Evolutionary conservation across 2,329 filamentous ascomycete species (phyloP).

Genomic region (Aureobasidium sp.): DNA sequence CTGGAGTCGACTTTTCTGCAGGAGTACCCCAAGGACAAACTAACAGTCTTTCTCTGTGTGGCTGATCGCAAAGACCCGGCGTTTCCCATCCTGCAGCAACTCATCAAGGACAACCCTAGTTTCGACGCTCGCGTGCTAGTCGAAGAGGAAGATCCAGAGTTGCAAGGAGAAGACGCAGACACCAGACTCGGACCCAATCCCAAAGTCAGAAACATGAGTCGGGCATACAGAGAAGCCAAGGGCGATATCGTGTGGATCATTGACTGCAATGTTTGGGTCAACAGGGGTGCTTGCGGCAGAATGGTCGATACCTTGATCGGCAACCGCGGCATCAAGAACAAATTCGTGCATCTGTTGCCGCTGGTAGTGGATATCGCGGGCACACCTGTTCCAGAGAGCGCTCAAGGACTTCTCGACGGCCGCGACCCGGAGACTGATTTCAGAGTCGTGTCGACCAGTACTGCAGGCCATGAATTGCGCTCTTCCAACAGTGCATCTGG

Average conservation of each 20-base stretch:
- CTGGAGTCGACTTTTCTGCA: slow-evolving; percentile 80
- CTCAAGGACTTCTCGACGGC: slow-evolving; percentile 19
- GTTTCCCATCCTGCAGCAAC: slow-evolving; percentile 61
- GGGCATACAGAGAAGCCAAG: slow-evolving; percentile 81
- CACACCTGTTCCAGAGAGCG: slow-evolving; percentile 24
- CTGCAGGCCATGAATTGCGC: slow-evolving; percentile 18
- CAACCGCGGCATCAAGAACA: slow-evolving; percentile 53
- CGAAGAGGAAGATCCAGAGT: slow-evolving; percentile 70
- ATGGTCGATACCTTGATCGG: slow-evolving; percentile 88
- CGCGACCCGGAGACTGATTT: slow-evolving; percentile 8
- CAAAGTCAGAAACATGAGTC: slow-evolving; percentile 96
- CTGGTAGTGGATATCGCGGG: slow-evolving; percentile 66
- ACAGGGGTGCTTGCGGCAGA: slow-evolving; percentile 67
- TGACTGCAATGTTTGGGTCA: slow-evolving; percentile 95
- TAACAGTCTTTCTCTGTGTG: slow-evolving; percentile 79
- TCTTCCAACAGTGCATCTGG: background rate
- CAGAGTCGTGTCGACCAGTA: slow-evolving; percentile 22
- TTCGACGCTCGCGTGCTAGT: slow-evolving; percentile 68
- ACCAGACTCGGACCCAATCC: slow-evolving; percentile 75
- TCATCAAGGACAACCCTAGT: slow-evolving; percentile 66
- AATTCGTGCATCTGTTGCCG: slow-evolving; percentile 92
- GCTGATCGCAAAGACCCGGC: slow-evolving; percentile 68
- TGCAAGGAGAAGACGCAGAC: slow-evolving; percentile 50
- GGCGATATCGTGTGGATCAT: slow-evolving; percentile 89
- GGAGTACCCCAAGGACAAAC: slow-evolving; percentile 66